Conservation (phyloP, 1,284 basidiomycete species). For the Cystobasidium slooffiae region DNA sequence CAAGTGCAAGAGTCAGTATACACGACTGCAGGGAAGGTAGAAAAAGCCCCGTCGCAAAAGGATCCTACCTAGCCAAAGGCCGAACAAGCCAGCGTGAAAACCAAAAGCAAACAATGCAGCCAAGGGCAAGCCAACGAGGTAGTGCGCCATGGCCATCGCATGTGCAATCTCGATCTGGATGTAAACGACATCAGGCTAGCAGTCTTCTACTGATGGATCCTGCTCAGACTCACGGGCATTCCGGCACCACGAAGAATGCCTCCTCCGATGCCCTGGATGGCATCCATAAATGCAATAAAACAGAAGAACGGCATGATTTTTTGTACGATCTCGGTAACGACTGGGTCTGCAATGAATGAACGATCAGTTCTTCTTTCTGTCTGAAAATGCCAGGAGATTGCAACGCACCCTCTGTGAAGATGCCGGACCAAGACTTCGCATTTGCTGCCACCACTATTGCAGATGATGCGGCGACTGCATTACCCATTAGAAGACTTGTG, state of each 20-base stretch:
- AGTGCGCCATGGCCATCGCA: slow-evolving; percentile 22
- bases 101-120: slow-evolving; percentile 20
- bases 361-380: not conserved
- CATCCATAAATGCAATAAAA: slow-evolving; percentile 22
- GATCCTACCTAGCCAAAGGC: slow-evolving; percentile 23
- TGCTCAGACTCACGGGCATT: slow-evolving; percentile 4
- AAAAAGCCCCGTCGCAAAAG: not conserved
- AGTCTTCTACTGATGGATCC: not conserved
- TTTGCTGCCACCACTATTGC: slow-evolving; percentile 14
- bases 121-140: slow-evolving; percentile 21
- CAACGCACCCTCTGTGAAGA: slow-evolving; percentile 22
- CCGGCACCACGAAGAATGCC: slow-evolving; percentile 38
- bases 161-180: slow-evolving; percentile 23
- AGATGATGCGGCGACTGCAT: slow-evolving; percentile 8
- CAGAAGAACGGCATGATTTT: slow-evolving; percentile 31
- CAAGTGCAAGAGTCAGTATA: not conserved
- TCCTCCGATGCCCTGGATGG: slow-evolving; percentile 26
- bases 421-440: slow-evolving; percentile 10
- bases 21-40: not conserved
- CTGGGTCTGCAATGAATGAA: not conserved
- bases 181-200: not conserved
- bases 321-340: slow-evolving; percentile 12
- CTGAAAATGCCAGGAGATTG: not conserved
- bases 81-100: slow-evolving; percentile 18
- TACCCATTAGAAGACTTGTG: slow-evolving; percentile 15